These are phyloP conservation scores for Pythium brassicae DNA, from an alignment of 352 stramenopile species.

Conservation along the genomic window DNA sequence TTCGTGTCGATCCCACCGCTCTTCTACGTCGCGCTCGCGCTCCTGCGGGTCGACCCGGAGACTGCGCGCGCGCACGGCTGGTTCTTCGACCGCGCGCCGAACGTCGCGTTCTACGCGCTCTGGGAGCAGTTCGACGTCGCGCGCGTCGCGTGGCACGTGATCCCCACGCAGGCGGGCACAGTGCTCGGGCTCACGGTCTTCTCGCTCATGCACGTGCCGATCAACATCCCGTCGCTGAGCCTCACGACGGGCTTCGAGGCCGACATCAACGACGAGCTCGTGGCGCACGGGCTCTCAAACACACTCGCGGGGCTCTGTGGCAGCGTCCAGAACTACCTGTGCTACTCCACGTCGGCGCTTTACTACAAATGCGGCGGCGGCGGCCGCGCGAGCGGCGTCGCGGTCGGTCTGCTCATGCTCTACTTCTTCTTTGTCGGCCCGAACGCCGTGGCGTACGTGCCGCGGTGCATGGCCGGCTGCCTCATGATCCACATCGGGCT, in stretches of 20 bases:
- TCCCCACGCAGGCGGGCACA: conserved; percentile 69
- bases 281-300: conserved; percentile 92
- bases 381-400: conserved; percentile 56
- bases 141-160: conserved; percentile 59
- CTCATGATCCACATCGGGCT: conserved; percentile 91
- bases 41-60: conserved; percentile 47
- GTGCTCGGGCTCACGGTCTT: conserved; percentile 90
- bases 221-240: conserved; percentile 92
- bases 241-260: conserved; percentile 82
- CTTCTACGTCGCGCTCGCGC: conserved; percentile 63
- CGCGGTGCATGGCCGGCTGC: conserved; percentile 91
- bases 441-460: conserved; percentile 80
- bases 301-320: conserved; percentile 77
- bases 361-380: conserved; percentile 88
- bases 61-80: conserved; percentile 60
- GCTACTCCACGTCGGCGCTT: conserved; percentile 80
- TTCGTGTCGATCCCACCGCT: conserved; percentile 78
- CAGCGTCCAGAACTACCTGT: conserved; percentile 91
- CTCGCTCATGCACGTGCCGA: conserved; percentile 93
- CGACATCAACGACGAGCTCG: conserved; percentile 92
- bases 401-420: conserved; percentile 64
- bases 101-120: conserved; percentile 69
- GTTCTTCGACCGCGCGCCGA: conserved; percentile 68
- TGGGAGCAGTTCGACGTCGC: conserved; percentile 75
- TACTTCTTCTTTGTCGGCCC: conserved; percentile 89